Evolutionary conservation across 2,329 filamentous ascomycete species (phyloP), one percentile per base, ranked within the genome.

Genomic region (Aspergillus costaricaensis): DNA sequence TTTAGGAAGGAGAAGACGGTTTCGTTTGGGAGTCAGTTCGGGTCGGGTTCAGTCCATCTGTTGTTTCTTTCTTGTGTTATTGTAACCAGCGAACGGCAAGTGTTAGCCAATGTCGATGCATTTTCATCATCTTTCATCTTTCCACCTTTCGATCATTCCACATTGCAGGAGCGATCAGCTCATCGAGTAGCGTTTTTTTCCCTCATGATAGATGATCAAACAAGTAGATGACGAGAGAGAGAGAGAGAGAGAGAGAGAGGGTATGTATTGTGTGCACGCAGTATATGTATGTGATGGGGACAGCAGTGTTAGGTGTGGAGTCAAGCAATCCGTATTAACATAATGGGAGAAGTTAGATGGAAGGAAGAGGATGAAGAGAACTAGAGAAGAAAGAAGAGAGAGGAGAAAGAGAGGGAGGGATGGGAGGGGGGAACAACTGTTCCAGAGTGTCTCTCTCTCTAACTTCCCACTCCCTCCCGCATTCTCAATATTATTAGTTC

Each of bases 1-100:
- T 52, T 59, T 71, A 62, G 55, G 41, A 10, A 19, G 15, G 8
- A 17, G 39, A 36, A 36, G 32, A 2, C 4, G 32, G 1, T 36
- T 36, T 12, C 1, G 12, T 14, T 36, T 36, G 12, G 32, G 32
- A 27, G 25, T 27, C 25, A 27, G 27, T 30, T 30, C 27, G 32
- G 32, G 32, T 36, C 10, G 32, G 32, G 32, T 36, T 15, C 32
- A 36, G 32, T 36, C 12, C 32, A 36, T 36, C 32, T 36, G 32
- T 9, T 44, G 41, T 19, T 12, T 44, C 10, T 5, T 44, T 44
- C 7, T 15, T 44, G n/a, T 44, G 25, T 27, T 23, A 21, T 44
- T 21, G 41, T 44, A 9, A 14, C 23, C 41, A 44, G 41, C 41
- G 41, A 44, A 44, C 41, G 10, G 12, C 32, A 5, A 14, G 32